Percentiles rank a stretch among this genome's conserved stretches.
phyloP scores from a whole-genome alignment of 345 rosid species.

The Salix exigua region DNA sequence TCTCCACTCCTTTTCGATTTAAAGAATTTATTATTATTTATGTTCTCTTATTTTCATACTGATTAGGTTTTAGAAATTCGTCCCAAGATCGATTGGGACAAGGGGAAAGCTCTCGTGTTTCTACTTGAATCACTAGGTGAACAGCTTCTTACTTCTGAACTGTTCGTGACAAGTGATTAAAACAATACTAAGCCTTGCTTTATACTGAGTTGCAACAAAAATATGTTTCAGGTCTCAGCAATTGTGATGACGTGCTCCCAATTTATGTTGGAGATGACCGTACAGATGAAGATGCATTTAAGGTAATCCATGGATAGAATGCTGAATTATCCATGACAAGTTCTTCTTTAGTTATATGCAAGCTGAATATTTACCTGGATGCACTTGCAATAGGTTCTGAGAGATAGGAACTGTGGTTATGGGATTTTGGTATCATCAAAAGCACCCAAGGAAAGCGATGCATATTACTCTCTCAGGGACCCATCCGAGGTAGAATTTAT shows the following conservation, averaged over 20 bases:
- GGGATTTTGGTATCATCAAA: constrained; percentile 87
- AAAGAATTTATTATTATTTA: not conserved
- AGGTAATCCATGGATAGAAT: constrained; percentile 34
- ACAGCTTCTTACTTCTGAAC: not conserved
- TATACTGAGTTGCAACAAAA: not conserved
- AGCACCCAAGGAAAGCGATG: constrained; percentile 72
- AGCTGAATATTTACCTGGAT: not conserved
- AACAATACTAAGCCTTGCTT: not conserved
- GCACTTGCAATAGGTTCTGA: constrained; percentile 49
- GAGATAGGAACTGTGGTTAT: constrained; percentile 68
- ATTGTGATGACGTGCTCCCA: constrained; percentile 80
- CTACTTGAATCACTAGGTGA: constrained; percentile 90
- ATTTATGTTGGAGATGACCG: constrained; percentile 94
- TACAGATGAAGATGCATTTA: constrained; percentile 98
- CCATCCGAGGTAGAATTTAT: constrained; percentile 66
- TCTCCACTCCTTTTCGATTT: not conserved
- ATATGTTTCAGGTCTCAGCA: constrained; percentile 45
- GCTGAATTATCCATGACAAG: not conserved
- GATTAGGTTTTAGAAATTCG: constrained; percentile 85
- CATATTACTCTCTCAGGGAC: constrained; percentile 76
- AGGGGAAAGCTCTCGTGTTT: constrained; percentile 89
- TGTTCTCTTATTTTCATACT: constrained; percentile 5
- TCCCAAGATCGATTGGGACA: constrained; percentile 90
- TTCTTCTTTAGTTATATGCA: not conserved
- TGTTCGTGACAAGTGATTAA: not conserved